Percentiles rank a stretch among this genome's conserved stretches.
Evolutionary conservation across 2,329 filamentous ascomycete species (phyloP).

Genomic region (Ceratocystis smalleyi): DNA sequence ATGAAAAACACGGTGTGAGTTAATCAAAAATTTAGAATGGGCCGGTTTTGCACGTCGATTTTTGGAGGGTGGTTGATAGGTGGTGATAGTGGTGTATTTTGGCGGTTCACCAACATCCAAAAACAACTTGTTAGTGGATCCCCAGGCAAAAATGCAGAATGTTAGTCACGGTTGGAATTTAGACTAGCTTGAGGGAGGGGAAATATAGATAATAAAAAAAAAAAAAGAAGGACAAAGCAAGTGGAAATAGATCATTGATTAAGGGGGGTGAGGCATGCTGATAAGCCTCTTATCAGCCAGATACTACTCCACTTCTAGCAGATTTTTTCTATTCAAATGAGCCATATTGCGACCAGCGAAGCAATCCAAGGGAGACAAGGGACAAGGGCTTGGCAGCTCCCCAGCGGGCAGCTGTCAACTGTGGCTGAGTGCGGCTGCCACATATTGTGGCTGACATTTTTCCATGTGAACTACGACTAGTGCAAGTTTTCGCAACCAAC

Average conservation of each 20-base stretch:
- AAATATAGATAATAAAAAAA: neutral
- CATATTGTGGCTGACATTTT: neutral
- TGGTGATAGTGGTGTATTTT: constrained; percentile 14
- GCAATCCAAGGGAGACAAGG: neutral
- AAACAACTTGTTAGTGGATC: constrained; percentile 13
- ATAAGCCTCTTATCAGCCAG: constrained; percentile 12
- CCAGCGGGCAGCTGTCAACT: neutral
- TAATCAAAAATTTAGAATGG: constrained; percentile 12
- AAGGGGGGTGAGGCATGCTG: constrained; percentile 8
- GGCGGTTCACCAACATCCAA: constrained; percentile 12
- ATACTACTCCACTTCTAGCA: constrained; percentile 14
- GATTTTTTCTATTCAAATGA: constrained; percentile 14
- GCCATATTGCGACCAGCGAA: neutral
- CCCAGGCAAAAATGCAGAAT: neutral
- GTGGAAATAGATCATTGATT: neutral
- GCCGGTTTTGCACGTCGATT: neutral
- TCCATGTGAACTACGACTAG: neutral
- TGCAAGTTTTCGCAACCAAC: neutral
- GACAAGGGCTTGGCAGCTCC: neutral
- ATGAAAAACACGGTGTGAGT: constrained; percentile 15
- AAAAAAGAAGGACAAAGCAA: constrained; percentile 4
- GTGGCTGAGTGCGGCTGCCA: neutral
- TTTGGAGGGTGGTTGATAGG: constrained; percentile 9
- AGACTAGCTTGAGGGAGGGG: constrained; percentile 1
- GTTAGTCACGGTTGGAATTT: constrained; percentile 13